Conservation (phyloP, 345 rosid species). For the Syzygium oleosum region DNA sequence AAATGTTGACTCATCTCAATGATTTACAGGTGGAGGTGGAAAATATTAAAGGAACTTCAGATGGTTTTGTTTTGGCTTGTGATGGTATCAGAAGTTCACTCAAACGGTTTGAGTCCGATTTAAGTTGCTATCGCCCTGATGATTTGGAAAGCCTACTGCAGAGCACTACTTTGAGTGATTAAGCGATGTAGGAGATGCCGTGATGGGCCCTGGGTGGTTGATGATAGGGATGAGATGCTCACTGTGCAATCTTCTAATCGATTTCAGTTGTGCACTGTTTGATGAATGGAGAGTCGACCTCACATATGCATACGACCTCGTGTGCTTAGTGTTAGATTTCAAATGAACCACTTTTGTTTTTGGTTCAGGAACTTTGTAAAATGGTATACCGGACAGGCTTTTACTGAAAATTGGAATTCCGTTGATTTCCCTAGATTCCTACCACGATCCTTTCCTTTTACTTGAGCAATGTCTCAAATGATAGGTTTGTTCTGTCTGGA, state of each 20-base stretch:
- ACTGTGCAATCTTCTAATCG: not conserved
- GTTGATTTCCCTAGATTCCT: not conserved
- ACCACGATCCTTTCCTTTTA: not conserved
- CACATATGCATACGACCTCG: not conserved
- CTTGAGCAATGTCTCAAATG: not conserved
- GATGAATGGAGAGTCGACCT: not conserved
- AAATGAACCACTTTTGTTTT: not conserved
- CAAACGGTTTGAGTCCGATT: conserved; percentile 32
- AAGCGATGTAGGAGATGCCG: not conserved
- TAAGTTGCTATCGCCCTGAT: conserved; percentile 13
- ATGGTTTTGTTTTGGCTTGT: conserved; percentile 43
- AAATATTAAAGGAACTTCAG: conserved; percentile 31
- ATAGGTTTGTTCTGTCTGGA: not conserved
- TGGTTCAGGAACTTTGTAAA: not conserved
- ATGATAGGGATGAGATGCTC: not conserved
- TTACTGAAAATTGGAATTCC: not conserved
- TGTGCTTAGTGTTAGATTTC: not conserved
- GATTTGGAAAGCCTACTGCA: conserved; percentile 41
- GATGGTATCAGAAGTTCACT: conserved; percentile 26
- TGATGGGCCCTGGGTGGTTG: not conserved
- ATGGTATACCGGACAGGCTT: not conserved
- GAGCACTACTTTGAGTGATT: conserved; percentile 34
- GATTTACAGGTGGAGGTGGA: conserved; percentile 38
- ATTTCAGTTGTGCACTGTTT: not conserved
- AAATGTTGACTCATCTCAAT: conserved; percentile 17